These are phyloP conservation scores for Paraconiothyrium sp. DNA, from an alignment of 2,329 filamentous ascomycete genomes.

Conservation along the genomic window DNA sequence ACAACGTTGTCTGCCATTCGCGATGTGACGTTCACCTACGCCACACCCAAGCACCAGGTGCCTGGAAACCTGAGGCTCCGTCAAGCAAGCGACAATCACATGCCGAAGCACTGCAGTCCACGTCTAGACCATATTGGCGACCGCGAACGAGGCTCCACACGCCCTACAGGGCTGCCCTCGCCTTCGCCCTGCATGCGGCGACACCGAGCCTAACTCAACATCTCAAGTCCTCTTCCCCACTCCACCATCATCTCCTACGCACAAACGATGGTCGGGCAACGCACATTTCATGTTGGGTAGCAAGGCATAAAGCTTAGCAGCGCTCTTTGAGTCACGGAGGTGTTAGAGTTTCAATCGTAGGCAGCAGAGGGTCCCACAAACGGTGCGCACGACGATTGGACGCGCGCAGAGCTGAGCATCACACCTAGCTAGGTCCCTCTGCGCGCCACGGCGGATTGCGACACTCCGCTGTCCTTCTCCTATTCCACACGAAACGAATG, in stretches of 20 bases:
- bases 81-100: background rate
- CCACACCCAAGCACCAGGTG: background rate
- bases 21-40: background rate
- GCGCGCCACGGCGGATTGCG: constrained; percentile 13
- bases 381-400: constrained; percentile 12
- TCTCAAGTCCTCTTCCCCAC: constrained; percentile 4
- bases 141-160: constrained; percentile 4
- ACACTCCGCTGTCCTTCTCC: background rate
- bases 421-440: constrained; percentile 1
- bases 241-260: background rate
- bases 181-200: constrained; percentile 5
- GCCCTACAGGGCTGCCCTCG: constrained; percentile 4
- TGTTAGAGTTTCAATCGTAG: background rate
- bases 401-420: constrained; percentile 7
- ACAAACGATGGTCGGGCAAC: background rate
- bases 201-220: constrained; percentile 11
- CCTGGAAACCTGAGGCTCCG: constrained; percentile 1
- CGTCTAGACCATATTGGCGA: background rate
- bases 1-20: background rate
- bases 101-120: constrained; percentile 1
- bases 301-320: constrained; percentile 14
- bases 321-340: background rate
- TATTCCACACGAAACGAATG: background rate
- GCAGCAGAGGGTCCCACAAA: background rate
- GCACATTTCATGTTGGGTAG: constrained; percentile 2